phyloP scores from a whole-genome alignment of 257 asterid species.

The Solanum megistacrolobum region DNA sequence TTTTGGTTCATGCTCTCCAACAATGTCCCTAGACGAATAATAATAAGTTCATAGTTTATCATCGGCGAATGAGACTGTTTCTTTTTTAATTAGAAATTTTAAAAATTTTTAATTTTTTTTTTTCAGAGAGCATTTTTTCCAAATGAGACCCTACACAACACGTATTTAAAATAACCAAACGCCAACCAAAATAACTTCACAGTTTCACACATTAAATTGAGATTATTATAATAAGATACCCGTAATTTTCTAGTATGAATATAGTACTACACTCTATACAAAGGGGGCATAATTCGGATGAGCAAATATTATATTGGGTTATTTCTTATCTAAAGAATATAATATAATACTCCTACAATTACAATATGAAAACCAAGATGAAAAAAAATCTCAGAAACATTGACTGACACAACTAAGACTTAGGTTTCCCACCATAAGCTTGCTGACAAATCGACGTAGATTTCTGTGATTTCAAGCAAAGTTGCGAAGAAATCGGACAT shows the following conservation, averaged over 20 bases:
- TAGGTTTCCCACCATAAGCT: conserved; percentile 73
- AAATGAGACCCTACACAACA: too few species aligned
- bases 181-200: too few species aligned
- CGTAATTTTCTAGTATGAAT: background rate
- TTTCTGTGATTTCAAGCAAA: conserved; percentile 82
- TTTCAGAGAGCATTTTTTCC: too few species aligned
- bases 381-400: background rate
- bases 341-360: background rate
- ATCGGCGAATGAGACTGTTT: too few species aligned
- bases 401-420: conserved; percentile 18
- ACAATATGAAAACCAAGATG: background rate
- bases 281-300: background rate
- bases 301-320: background rate
- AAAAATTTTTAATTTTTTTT: too few species aligned
- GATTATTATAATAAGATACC: background rate
- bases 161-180: too few species aligned
- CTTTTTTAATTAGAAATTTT: too few species aligned
- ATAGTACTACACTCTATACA: background rate
- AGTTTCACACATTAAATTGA: background rate
- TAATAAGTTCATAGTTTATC: too few species aligned
- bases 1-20: background rate
- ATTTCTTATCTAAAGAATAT: background rate
- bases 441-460: conserved; percentile 67
- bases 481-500: conserved; percentile 71
- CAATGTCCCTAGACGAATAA: background rate